phyloP scores from a whole-genome alignment of 148 eudicot species.

The Cornus florida region DNA sequence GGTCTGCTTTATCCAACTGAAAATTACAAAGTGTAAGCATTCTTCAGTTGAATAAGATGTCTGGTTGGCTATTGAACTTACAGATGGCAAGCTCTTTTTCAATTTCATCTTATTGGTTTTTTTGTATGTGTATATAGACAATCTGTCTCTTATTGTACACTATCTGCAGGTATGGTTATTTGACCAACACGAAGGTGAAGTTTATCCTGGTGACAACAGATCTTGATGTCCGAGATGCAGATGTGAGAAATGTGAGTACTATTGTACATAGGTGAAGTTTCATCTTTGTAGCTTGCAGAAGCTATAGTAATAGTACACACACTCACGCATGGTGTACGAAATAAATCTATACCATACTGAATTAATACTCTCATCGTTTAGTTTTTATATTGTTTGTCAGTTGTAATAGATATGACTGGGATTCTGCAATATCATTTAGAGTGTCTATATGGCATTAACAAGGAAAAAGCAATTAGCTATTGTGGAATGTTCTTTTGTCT shows the following conservation, averaged over 20 bases:
- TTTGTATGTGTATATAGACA: conserved; percentile 1
- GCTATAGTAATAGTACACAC: not conserved
- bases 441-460: not conserved
- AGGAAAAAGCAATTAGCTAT: not conserved
- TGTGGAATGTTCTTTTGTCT: not conserved
- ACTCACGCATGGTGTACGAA: not conserved
- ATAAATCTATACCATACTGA: too few species aligned
- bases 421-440: not conserved
- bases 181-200: conserved; percentile 94
- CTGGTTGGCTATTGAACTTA: not conserved
- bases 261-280: not conserved
- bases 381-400: not conserved
- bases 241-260: conserved; percentile 88
- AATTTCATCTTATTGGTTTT: not conserved
- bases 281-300: not conserved
- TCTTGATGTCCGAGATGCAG: conserved; percentile 88
- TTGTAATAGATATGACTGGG: not conserved
- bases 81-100: not conserved
- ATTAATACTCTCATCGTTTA: not conserved
- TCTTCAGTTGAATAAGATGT: not conserved
- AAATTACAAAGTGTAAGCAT: conserved; percentile 93
- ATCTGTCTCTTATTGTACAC: conserved; percentile 1
- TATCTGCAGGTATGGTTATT: conserved; percentile 80
- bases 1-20: conserved; percentile 93
- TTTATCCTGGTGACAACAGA: conserved; percentile 94